Conservation (phyloP, 2,329 filamentous ascomycete species). For the Didymella keratinophila region DNA sequence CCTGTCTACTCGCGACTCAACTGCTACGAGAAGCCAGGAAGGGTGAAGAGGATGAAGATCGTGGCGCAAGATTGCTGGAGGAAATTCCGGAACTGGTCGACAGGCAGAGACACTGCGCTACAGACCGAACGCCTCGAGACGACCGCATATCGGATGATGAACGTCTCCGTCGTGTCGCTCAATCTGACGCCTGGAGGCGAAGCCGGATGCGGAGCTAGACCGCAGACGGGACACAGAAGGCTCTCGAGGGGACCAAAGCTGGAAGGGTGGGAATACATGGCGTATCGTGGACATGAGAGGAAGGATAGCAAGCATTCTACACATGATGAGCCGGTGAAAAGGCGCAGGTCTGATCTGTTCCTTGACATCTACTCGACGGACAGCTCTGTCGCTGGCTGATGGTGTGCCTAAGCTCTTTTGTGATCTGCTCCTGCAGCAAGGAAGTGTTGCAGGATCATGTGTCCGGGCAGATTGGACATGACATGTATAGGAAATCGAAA, state of each 20-base stretch:
- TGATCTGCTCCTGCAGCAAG: neutral
- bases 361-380: conserved; percentile 2
- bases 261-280: neutral
- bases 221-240: neutral
- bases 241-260: neutral
- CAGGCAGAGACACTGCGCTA: conserved; percentile 7
- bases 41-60: conserved; percentile 5
- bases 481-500: neutral
- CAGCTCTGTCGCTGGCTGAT: neutral
- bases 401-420: neutral
- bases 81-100: conserved; percentile 10
- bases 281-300: neutral
- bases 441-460: neutral
- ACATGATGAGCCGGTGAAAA: neutral
- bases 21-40: conserved; percentile 11
- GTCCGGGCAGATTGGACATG: neutral
- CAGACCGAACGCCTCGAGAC: neutral
- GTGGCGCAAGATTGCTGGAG: conserved; percentile 7
- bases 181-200: neutral
- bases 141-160: neutral
- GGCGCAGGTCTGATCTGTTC: conserved; percentile 14
- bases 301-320: conserved; percentile 7
- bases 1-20: neutral
- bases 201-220: neutral
- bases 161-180: neutral